phyloP scores from a whole-genome alignment of 495 filamentous ascomycete species.

The Hyaloscypha bicolor region DNA sequence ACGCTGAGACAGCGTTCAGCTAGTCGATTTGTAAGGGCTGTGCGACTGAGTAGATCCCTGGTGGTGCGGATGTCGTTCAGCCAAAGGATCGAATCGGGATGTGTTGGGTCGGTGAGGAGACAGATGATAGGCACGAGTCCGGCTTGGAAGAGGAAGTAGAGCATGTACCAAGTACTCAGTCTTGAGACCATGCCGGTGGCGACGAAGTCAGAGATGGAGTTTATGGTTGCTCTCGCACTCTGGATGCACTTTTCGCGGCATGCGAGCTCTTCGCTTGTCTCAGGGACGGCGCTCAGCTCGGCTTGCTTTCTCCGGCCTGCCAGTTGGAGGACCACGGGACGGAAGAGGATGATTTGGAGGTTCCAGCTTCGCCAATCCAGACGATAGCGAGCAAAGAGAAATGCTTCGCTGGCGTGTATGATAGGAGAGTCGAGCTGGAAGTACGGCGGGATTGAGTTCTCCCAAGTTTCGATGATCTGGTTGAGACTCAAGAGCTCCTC shows the following conservation, averaged over 20 bases:
- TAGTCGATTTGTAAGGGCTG: conserved; percentile 46
- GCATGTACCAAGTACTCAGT: conserved; percentile 53
- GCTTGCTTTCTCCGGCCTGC: not conserved
- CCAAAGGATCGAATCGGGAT: conserved; percentile 46
- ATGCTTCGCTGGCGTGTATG: conserved; percentile 35
- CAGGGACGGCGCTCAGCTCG: not conserved
- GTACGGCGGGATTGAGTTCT: conserved; percentile 47
- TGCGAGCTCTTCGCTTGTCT: not conserved
- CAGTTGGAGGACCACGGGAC: conserved; percentile 50
- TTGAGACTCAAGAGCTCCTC: conserved; percentile 48
- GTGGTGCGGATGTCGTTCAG: conserved; percentile 50
- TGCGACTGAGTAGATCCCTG: conserved; percentile 15
- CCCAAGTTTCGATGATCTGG: conserved; percentile 52
- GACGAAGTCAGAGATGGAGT: conserved; percentile 35
- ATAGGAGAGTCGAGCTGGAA: conserved; percentile 38
- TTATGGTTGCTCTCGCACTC: conserved; percentile 46
- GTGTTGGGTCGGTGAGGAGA: conserved; percentile 50
- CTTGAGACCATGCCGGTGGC: conserved; percentile 22
- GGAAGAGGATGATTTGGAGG: conserved; percentile 53
- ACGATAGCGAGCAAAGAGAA: conserved; percentile 42
- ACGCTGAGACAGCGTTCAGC: conserved; percentile 48
- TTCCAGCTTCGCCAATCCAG: conserved; percentile 56
- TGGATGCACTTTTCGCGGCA: conserved; percentile 37
- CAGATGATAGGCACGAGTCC: conserved; percentile 53
- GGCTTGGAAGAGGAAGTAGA: conserved; percentile 58